These are phyloP conservation scores for Boletus rubescentipes DNA, from an alignment of 768 basidiomycete genomes.

Conservation along the genomic window DNA sequence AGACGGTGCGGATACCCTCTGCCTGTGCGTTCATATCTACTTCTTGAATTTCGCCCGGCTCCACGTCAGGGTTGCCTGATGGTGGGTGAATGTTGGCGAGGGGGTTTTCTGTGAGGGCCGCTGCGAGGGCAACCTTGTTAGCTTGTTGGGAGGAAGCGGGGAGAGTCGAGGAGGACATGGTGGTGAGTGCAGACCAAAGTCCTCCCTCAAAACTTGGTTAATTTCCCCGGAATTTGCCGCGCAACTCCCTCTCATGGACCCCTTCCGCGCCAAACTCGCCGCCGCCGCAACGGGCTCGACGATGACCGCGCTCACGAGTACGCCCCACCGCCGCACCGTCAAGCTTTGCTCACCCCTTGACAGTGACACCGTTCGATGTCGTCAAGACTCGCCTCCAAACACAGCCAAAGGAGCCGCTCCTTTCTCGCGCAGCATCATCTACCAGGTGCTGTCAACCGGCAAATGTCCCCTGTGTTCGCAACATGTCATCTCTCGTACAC, in stretches of 20 bases:
- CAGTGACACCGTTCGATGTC: constrained; percentile 99
- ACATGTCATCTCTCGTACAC: constrained; percentile 72
- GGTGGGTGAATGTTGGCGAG: constrained; percentile 3
- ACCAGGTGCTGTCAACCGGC: constrained; percentile 71
- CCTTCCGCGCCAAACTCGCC: constrained; percentile 74
- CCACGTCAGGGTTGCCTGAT: constrained; percentile 43
- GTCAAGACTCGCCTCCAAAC: constrained; percentile 97
- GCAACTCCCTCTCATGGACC: constrained; percentile 45
- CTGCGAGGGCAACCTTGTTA: constrained; percentile 72
- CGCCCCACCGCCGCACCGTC: constrained; percentile 22
- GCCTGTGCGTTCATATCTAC: constrained; percentile 82
- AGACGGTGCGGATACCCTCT: constrained; percentile 86
- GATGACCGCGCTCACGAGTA: constrained; percentile 81
- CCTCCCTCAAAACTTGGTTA: no score
- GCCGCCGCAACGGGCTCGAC: constrained; percentile 80
- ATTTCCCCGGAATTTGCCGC: constrained; percentile 28
- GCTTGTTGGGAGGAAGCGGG: constrained; percentile 71
- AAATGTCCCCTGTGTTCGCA: constrained; percentile 55
- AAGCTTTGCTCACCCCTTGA: constrained; percentile 3
- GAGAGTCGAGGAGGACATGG: constrained; percentile 45
- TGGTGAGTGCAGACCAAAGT: not conserved
- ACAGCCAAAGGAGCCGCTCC: constrained; percentile 60
- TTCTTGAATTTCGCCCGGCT: constrained; percentile 87
- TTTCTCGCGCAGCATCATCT: constrained; percentile 51
- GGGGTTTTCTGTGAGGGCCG: constrained; percentile 64